A percentile compares a stretch with the other conserved stretches of the same genome.
These are phyloP conservation scores for Prunus salicina DNA, from an alignment of 306 rosid species.

Conservation along the genomic window DNA sequence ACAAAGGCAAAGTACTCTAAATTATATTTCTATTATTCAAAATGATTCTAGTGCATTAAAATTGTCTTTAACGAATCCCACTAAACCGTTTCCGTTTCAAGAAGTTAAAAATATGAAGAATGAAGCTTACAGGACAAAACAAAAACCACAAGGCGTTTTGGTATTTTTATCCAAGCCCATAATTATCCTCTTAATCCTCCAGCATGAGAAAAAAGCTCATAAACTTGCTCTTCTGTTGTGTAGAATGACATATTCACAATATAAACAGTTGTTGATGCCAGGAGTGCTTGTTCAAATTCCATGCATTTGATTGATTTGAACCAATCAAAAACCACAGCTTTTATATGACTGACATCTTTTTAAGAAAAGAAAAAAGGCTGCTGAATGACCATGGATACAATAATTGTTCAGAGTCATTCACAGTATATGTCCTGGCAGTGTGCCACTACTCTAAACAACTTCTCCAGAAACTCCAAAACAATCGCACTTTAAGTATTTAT, in stretches of 20 bases:
- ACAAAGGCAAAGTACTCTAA: no score
- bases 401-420: no score
- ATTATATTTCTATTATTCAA: no score
- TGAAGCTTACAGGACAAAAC: slow-evolving; percentile 71
- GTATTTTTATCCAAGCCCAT: slow-evolving; percentile 99
- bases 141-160: slow-evolving; percentile 91
- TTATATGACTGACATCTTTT: no score
- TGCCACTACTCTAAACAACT: no score
- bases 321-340: background rate
- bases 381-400: background rate
- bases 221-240: slow-evolving; percentile 94
- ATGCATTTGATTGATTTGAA: background rate
- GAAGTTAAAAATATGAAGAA: slow-evolving; percentile 5
- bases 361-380: background rate
- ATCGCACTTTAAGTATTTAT: no score
- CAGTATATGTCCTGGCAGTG: no score
- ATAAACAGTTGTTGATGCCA: slow-evolving; percentile 62
- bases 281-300: slow-evolving; percentile 77
- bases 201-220: slow-evolving; percentile 84
- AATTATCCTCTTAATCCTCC: slow-evolving; percentile 91
- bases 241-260: slow-evolving; percentile 94
- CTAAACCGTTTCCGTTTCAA: background rate
- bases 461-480: no score
- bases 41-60: no score
- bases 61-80: no score